Conservation (phyloP, 306 rosid genomes). For the Parietaria judaica region DNA sequence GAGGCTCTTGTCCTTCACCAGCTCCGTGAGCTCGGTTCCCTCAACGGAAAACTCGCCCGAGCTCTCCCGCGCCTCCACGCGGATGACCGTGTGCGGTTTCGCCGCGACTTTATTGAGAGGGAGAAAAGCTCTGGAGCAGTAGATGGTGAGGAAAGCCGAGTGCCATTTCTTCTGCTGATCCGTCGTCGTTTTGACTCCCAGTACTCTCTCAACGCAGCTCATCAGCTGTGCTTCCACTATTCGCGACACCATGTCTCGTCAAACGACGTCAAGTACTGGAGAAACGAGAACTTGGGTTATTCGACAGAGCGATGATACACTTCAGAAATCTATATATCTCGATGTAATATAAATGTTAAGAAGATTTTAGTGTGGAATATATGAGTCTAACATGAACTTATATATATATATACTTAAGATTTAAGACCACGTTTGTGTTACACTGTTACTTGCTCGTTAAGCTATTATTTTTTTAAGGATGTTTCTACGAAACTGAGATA, state of each 20-base stretch:
- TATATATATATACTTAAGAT: too few species aligned
- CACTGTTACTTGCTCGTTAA: too few species aligned
- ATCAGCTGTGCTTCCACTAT: conserved; percentile 9
- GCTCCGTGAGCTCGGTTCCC: conserved; percentile 11
- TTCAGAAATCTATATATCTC: too few species aligned
- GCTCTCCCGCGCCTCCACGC: not conserved
- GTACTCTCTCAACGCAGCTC: conserved; percentile 4
- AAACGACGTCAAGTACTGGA: too few species aligned
- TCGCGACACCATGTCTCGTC: conserved; percentile 9
- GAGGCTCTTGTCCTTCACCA: conserved; percentile 32
- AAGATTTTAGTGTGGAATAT: too few species aligned
- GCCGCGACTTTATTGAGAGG: not conserved
- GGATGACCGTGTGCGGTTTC: conserved; percentile 24
- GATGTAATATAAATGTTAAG: too few species aligned
- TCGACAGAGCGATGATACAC: too few species aligned
- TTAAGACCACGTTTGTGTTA: too few species aligned
- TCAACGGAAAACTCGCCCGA: conserved; percentile 15
- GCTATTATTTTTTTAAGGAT: too few species aligned
- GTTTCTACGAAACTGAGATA: too few species aligned
- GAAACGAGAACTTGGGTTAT: too few species aligned
- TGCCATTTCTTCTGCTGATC: conserved; percentile 36
- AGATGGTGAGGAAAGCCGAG: conserved; percentile 31
- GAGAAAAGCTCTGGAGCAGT: conserved; percentile 41
- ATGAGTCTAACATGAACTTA: too few species aligned
- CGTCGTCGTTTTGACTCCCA: not conserved